phyloP scores from a whole-genome alignment of 805 yeast genomes.

The Sungouiella thailandica region DNA sequence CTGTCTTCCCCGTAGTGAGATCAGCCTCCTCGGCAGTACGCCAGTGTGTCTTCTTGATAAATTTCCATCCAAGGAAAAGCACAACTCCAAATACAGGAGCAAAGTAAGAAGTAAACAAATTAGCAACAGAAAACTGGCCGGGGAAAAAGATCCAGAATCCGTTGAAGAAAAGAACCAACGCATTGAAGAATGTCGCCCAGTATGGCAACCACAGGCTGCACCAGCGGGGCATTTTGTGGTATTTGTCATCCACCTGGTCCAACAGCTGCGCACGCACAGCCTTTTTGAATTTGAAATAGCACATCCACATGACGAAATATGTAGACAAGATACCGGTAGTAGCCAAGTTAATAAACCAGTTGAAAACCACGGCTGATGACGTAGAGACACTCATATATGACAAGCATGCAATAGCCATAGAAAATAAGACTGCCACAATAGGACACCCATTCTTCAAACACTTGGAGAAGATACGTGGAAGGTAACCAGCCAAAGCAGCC shows the following conservation, averaged over 20 bases:
- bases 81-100: conserved; percentile 44
- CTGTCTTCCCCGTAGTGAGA: conserved; percentile 47
- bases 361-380: conserved; percentile 57
- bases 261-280: conserved; percentile 33
- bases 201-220: conserved; percentile 11
- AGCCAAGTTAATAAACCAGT: conserved; percentile 64
- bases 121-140: conserved; percentile 27
- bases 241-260: conserved; percentile 18
- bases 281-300: conserved; percentile 40
- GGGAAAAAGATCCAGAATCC: conserved; percentile 42
- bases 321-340: conserved; percentile 64
- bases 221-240: conserved; percentile 12
- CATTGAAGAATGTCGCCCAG: conserved; percentile 18
- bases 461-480: conserved; percentile 60
- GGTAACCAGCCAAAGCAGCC: conserved; percentile 81
- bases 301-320: conserved; percentile 54
- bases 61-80: conserved; percentile 48
- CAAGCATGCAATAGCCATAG: conserved; percentile 31
- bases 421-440: conserved; percentile 46
- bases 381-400: conserved; percentile 41
- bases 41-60: conserved; percentile 44
- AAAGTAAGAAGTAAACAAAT: conserved; percentile 34
- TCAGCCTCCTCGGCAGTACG: conserved; percentile 47
- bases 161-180: conserved; percentile 28
- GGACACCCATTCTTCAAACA: conserved; percentile 72